Evolutionary conservation across 805 yeast species (phyloP).

Genomic region (Ogataea neopini): DNA sequence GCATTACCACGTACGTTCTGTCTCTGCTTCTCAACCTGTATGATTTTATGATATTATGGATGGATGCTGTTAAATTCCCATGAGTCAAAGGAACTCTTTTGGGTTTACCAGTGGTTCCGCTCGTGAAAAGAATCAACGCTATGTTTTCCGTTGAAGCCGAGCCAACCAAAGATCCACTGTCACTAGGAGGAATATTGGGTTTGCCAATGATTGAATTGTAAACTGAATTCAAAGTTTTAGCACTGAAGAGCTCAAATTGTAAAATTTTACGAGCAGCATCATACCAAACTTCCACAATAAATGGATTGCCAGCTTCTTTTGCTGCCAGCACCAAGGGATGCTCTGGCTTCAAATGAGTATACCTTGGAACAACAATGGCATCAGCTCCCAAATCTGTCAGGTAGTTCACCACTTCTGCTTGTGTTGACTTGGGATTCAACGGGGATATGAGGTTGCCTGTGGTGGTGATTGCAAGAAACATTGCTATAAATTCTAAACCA

Average conservation of each 20-base stretch:
- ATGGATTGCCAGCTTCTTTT: conserved; percentile 45
- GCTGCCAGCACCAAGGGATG: conserved; percentile 33
- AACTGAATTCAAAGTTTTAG: conserved; percentile 14
- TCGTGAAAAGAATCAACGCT: conserved; percentile 69
- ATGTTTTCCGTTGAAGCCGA: conserved; percentile 41
- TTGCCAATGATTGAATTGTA: conserved; percentile 23
- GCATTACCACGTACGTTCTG: conserved; percentile 68
- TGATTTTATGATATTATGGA: conserved; percentile 58
- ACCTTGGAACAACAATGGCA: conserved; percentile 59
- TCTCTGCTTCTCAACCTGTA: conserved; percentile 53
- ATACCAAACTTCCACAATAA: conserved; percentile 57
- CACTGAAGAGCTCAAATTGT: conserved; percentile 37
- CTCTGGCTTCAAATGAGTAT: conserved; percentile 37
- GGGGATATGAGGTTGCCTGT: conserved; percentile 67
- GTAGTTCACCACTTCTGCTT: conserved; percentile 63
- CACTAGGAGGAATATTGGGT: conserved; percentile 16
- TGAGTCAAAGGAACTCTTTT: conserved; percentile 75
- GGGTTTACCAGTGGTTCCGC: conserved; percentile 78
- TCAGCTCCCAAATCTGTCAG: conserved; percentile 58
- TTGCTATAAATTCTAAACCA: conserved; percentile 55
- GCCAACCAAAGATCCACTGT: conserved; percentile 13
- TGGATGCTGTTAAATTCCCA: conserved; percentile 58
- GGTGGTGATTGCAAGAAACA: conserved; percentile 58
- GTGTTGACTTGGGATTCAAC: conserved; percentile 61
- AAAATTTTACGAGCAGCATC: conserved; percentile 41